A percentile compares a stretch with the other conserved stretches of the same genome.
Evolutionary conservation across 2,329 filamentous ascomycete genomes (phyloP).

Genomic region (Nothopassalora personata): DNA sequence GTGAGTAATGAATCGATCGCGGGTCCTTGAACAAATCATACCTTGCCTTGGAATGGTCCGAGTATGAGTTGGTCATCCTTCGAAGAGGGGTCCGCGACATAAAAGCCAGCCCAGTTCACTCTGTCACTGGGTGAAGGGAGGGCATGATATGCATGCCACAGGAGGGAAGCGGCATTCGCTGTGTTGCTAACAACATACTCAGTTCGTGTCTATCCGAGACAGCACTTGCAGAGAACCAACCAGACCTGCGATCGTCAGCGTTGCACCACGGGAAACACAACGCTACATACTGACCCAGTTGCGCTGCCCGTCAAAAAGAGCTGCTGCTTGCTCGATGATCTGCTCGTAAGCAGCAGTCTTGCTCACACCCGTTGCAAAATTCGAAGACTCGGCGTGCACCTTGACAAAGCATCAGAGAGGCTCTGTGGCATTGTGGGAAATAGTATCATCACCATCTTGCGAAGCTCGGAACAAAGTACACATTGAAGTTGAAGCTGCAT

Average conservation of each 20-base stretch:
- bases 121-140: constrained; percentile 58
- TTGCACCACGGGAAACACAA: not conserved
- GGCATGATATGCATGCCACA: constrained; percentile 76
- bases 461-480: not conserved
- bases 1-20: not conserved
- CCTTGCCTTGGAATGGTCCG: constrained; percentile 73
- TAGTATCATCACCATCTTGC: constrained; percentile 9
- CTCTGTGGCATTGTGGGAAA: not conserved
- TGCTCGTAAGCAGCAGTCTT: constrained; percentile 72
- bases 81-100: constrained; percentile 54
- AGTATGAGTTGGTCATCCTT: constrained; percentile 57
- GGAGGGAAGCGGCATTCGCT: constrained; percentile 66
- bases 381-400: constrained; percentile 77
- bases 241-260: constrained; percentile 14
- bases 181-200: constrained; percentile 55
- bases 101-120: constrained; percentile 81
- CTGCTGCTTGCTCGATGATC: constrained; percentile 63
- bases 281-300: constrained; percentile 62
- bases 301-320: constrained; percentile 65
- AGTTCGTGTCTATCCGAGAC: not conserved
- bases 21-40: constrained; percentile 1
- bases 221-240: constrained; percentile 4
- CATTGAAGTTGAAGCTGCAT: not conserved
- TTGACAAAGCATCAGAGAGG: constrained; percentile 17
- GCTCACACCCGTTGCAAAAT: constrained; percentile 60